These are phyloP conservation scores for Fusarium sp. DNA, from an alignment of 2,329 filamentous ascomycete genomes.

Conservation along the genomic window DNA sequence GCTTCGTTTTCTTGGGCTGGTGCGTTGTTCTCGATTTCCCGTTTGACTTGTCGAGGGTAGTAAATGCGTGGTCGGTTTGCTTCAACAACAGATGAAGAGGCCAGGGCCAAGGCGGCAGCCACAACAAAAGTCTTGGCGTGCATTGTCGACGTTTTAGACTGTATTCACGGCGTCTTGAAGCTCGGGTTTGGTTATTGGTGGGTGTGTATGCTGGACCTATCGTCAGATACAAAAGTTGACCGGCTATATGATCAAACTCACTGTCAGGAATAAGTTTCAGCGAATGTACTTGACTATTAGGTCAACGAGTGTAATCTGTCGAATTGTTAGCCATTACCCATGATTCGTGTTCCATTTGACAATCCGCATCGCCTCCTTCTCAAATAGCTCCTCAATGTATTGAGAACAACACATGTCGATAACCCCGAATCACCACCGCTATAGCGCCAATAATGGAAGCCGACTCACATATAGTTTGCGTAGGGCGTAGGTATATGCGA, in stretches of 20 bases:
- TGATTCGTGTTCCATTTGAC: neutral
- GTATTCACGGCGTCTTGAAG: too few relatives aligned
- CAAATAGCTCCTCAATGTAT: neutral
- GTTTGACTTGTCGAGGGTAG: slow-evolving; percentile 69
- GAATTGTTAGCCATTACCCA: slow-evolving; percentile 23
- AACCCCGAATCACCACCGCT: neutral
- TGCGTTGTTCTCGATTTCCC: slow-evolving; percentile 59
- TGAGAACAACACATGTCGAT: too few relatives aligned
- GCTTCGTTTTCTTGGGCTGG: slow-evolving; percentile 52
- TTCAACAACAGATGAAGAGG: slow-evolving; percentile 62
- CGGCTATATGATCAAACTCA: slow-evolving; percentile 39
- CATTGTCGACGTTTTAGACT: slow-evolving; percentile 60
- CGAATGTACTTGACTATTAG: slow-evolving; percentile 71
- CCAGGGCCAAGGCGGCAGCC: slow-evolving; percentile 64
- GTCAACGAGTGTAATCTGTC: slow-evolving; percentile 64
- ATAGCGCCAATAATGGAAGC: neutral
- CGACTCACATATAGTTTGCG: slow-evolving; percentile 50
- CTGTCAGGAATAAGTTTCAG: slow-evolving; percentile 64
- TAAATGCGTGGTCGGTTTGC: slow-evolving; percentile 66
- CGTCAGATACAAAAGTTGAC: slow-evolving; percentile 16
- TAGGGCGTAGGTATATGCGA: slow-evolving; percentile 50
- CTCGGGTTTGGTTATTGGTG: too few relatives aligned
- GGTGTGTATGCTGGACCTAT: slow-evolving; percentile 32
- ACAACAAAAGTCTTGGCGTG: slow-evolving; percentile 62
- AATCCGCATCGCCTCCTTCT: neutral